Evolutionary conservation across 2,329 filamentous ascomycete genomes (phyloP).

Genomic region (Hymenoscyphus albidus): DNA sequence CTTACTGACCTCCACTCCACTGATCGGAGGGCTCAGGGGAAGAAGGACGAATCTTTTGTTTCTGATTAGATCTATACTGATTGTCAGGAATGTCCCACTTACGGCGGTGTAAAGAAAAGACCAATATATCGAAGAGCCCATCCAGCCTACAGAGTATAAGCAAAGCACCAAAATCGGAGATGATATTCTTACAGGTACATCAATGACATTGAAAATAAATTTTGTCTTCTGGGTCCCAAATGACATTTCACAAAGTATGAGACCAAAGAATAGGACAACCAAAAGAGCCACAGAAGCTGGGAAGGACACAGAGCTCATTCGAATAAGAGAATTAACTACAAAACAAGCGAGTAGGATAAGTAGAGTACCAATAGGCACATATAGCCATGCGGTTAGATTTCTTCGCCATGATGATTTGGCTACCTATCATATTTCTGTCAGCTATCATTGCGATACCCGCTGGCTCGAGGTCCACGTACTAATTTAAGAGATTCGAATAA

Average conservation of each 20-base stretch:
- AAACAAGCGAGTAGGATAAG: slow-evolving; percentile 40
- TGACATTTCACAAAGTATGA: slow-evolving; percentile 45
- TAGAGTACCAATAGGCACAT: slow-evolving; percentile 44
- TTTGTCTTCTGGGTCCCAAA: slow-evolving; percentile 48
- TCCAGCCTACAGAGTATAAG: slow-evolving; percentile 41
- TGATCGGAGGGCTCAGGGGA: slow-evolving; percentile 52
- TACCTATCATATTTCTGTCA: slow-evolving; percentile 22
- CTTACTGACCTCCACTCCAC: slow-evolving; percentile 52
- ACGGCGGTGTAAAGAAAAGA: slow-evolving; percentile 54
- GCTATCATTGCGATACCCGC: slow-evolving; percentile 15
- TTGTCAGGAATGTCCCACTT: slow-evolving; percentile 11
- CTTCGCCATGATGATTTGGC: slow-evolving; percentile 30
- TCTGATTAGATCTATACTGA: slow-evolving; percentile 3
- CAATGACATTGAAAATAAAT: slow-evolving; percentile 46
- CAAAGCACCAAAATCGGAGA: slow-evolving; percentile 10
- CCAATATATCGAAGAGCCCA: slow-evolving; percentile 58
- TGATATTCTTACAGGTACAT: slow-evolving; percentile 46
- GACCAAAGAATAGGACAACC: slow-evolving; percentile 48
- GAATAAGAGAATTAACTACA: slow-evolving; percentile 40
- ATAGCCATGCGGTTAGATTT: slow-evolving; percentile 44
- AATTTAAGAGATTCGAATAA: slow-evolving; percentile 29
- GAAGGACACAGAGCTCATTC: slow-evolving; percentile 49
- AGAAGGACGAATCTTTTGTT: slow-evolving; percentile 49
- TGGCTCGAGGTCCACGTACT: slow-evolving; percentile 18
- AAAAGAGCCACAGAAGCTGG: slow-evolving; percentile 58